Conservation (phyloP, 163 green algal genomes). For the Coccomyxa subellipsoidea region DNA sequence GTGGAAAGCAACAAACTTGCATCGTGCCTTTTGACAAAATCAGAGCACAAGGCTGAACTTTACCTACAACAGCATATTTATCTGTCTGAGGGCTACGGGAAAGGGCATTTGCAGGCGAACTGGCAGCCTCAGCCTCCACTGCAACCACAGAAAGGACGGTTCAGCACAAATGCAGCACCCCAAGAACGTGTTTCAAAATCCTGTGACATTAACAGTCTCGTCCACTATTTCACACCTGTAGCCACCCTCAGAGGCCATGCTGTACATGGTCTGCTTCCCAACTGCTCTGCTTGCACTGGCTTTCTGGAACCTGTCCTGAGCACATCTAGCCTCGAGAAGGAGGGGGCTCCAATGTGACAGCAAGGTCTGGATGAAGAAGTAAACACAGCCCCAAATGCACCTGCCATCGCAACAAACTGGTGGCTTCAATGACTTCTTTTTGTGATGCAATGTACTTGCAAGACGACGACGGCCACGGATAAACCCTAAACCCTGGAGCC, state of each 20-base stretch:
- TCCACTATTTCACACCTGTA: neutral
- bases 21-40: too few species aligned
- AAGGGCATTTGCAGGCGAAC: neutral
- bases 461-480: neutral
- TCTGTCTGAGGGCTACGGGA: slow-evolving; percentile 10
- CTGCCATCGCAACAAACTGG: neutral
- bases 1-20: too few species aligned
- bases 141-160: neutral
- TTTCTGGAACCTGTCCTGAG: neutral
- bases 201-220: too few species aligned
- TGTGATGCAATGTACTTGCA: neutral
- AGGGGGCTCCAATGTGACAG: neutral
- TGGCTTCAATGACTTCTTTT: neutral
- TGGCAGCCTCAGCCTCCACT: neutral
- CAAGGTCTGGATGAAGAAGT: neutral
- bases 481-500: neutral
- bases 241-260: neutral
- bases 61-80: slow-evolving; percentile 34
- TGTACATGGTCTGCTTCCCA: neutral
- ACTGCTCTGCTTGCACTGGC: neutral
- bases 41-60: neutral
- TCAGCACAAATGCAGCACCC: neutral
- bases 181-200: neutral
- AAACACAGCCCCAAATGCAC: neutral
- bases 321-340: neutral